A percentile compares a stretch with the other conserved stretches of the same genome.
Evolutionary conservation across 345 rosid species (phyloP).

Genomic region (Angophora floribunda): DNA sequence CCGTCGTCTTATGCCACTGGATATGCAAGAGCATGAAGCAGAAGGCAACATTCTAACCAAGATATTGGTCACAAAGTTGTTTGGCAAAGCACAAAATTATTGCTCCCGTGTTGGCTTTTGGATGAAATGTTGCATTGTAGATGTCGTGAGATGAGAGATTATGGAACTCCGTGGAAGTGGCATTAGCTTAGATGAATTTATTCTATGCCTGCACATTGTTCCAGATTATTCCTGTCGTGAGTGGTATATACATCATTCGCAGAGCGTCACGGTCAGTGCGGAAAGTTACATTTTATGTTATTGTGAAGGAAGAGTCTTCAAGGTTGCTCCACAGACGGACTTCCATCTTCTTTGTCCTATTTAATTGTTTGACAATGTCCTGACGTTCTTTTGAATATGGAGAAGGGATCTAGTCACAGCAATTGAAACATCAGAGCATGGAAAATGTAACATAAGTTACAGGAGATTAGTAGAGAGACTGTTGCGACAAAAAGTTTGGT

Average conservation of each 20-base stretch:
- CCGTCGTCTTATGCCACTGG: not conserved
- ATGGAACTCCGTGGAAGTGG: not conserved
- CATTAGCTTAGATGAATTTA: not conserved
- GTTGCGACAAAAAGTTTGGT: not conserved
- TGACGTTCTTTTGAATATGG: slow-evolving; percentile 45
- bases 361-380: slow-evolving; percentile 43
- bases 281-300: not conserved
- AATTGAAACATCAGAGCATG: not conserved
- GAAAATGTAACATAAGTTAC: not conserved
- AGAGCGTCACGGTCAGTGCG: not conserved
- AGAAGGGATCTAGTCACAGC: slow-evolving; percentile 46
- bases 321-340: slow-evolving; percentile 30
- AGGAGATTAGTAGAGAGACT: not conserved
- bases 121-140: not conserved
- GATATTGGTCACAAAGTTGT: not conserved
- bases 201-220: not conserved
- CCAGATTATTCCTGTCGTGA: not conserved
- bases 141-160: not conserved
- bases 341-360: slow-evolving; percentile 49
- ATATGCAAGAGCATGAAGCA: not conserved
- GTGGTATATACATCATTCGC: not conserved
- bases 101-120: not conserved
- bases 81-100: not conserved
- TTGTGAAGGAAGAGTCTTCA: slow-evolving; percentile 21
- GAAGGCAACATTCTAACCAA: not conserved